Percentiles rank a stretch among this genome's conserved stretches.
These are phyloP conservation scores for Astraeus odoratus DNA, from an alignment of 768 basidiomycete species.

Conservation along the genomic window DNA sequence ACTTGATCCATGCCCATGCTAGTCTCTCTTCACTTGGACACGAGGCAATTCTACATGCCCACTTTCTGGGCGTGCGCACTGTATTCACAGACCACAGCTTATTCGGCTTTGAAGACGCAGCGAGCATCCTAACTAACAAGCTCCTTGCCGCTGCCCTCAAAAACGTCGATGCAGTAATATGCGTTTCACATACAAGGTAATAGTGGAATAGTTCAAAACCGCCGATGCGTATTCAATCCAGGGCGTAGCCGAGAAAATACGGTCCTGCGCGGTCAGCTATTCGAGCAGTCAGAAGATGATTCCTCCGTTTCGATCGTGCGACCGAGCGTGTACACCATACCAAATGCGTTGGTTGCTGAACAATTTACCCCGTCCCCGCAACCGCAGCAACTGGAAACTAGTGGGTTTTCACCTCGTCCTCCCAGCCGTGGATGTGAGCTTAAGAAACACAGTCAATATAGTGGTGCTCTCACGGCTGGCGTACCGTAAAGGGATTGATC, in stretches of 20 bases:
- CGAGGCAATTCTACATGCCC: constrained; percentile 87
- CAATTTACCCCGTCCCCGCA: constrained; percentile 66
- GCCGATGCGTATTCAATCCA: background rate
- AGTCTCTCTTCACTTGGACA: constrained; percentile 86
- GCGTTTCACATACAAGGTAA: constrained; percentile 94
- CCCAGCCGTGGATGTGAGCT: background rate
- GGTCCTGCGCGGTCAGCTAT: constrained; percentile 77
- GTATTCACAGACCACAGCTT: constrained; percentile 97
- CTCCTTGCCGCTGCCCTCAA: constrained; percentile 78
- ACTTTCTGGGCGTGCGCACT: constrained; percentile 79
- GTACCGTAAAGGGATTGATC: constrained; percentile 94
- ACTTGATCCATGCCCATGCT: constrained; percentile 88
- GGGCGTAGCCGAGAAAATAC: constrained; percentile 88
- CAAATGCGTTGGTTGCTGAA: constrained; percentile 83
- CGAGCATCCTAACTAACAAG: constrained; percentile 96
- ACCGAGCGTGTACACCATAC: constrained; percentile 81
- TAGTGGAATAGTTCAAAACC: background rate
- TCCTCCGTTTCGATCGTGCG: constrained; percentile 41
- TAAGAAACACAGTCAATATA: constrained; percentile 65
- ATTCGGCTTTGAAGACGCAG: constrained; percentile 95
- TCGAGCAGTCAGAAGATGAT: constrained; percentile 42
- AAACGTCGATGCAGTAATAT: constrained; percentile 92
- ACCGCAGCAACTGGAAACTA: constrained; percentile 42
- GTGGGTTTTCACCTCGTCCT: constrained; percentile 34
- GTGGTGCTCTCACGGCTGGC: constrained; percentile 86